These are phyloP conservation scores for Mycosphaerelloides madeirae DNA, from an alignment of 2,329 filamentous ascomycete genomes.

Conservation along the genomic window DNA sequence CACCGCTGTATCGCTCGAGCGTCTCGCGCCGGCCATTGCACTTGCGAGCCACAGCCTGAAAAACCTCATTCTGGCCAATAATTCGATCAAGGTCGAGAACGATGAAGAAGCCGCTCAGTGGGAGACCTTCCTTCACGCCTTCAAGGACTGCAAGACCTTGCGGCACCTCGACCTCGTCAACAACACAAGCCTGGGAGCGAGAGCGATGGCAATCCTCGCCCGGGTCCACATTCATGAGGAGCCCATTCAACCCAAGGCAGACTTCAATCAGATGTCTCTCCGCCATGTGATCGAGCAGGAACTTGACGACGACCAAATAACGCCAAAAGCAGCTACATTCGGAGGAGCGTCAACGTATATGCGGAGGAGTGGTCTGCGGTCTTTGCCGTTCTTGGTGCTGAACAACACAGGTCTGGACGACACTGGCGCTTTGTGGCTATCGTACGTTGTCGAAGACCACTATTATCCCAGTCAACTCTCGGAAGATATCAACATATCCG, in stretches of 20 bases:
- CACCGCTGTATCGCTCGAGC: slow-evolving; percentile 38
- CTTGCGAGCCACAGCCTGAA: slow-evolving; percentile 42
- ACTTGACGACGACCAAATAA: slow-evolving; percentile 1
- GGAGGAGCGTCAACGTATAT: slow-evolving; percentile 5
- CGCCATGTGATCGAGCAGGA: slow-evolving; percentile 22
- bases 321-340: slow-evolving; percentile 5
- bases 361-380: slow-evolving; percentile 35
- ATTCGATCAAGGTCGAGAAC: slow-evolving; percentile 39
- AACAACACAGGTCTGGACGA: slow-evolving; percentile 33
- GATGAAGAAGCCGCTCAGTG: slow-evolving; percentile 38
- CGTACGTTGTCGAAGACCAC: slow-evolving; percentile 37
- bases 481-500: slow-evolving; percentile 29
- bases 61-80: slow-evolving; percentile 45
- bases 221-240: slow-evolving; percentile 38
- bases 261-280: slow-evolving; percentile 20
- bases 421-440: slow-evolving; percentile 38
- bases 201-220: slow-evolving; percentile 44
- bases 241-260: slow-evolving; percentile 28
- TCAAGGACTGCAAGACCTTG: slow-evolving; percentile 40
- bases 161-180: slow-evolving; percentile 43
- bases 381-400: slow-evolving; percentile 38
- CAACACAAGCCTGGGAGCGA: slow-evolving; percentile 39
- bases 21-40: slow-evolving; percentile 39
- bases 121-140: slow-evolving; percentile 42
- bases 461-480: slow-evolving; percentile 36